These are phyloP conservation scores for Leccinum griseonigrum DNA, from an alignment of 1,284 basidiomycete species.

Conservation along the genomic window DNA sequence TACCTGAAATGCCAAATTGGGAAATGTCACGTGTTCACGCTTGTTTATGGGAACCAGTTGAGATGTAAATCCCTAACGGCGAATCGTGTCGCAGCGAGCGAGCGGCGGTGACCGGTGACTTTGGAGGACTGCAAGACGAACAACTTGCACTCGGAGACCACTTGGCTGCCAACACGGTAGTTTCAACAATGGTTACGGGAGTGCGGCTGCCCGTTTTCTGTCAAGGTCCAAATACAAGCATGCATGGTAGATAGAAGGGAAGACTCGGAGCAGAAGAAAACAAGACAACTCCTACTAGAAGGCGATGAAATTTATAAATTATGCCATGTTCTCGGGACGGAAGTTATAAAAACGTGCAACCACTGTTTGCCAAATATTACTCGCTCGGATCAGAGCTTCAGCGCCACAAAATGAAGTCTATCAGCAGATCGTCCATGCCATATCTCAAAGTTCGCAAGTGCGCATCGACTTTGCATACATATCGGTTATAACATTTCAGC, in stretches of 20 bases:
- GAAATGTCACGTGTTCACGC: conserved; percentile 8
- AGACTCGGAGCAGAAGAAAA: not conserved
- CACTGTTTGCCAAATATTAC: not conserved
- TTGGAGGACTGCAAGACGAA: not conserved
- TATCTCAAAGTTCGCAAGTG: not conserved
- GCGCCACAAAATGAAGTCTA: not conserved
- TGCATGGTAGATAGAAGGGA: not conserved
- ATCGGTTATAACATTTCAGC: conserved; percentile 1
- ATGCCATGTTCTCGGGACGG: conserved; percentile 1
- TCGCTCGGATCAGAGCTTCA: conserved; percentile 4
- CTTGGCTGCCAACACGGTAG: not conserved
- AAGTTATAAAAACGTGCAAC: not conserved
- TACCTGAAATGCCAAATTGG: conserved; percentile 6
- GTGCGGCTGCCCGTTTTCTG: not conserved
- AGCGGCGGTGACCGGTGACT: too few species aligned
- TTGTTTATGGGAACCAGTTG: conserved; percentile 12
- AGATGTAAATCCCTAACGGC: conserved; percentile 14
- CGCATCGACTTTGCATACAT: not conserved
- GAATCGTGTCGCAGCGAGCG: too few species aligned
- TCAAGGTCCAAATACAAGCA: not conserved
- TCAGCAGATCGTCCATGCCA: not conserved
- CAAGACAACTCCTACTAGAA: not conserved
- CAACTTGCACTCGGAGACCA: not conserved
- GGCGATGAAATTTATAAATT: not conserved
- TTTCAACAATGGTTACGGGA: not conserved